phyloP scores from a whole-genome alignment of 192 early-diverging fungal genomes.

The Coemansia sp. region DNA sequence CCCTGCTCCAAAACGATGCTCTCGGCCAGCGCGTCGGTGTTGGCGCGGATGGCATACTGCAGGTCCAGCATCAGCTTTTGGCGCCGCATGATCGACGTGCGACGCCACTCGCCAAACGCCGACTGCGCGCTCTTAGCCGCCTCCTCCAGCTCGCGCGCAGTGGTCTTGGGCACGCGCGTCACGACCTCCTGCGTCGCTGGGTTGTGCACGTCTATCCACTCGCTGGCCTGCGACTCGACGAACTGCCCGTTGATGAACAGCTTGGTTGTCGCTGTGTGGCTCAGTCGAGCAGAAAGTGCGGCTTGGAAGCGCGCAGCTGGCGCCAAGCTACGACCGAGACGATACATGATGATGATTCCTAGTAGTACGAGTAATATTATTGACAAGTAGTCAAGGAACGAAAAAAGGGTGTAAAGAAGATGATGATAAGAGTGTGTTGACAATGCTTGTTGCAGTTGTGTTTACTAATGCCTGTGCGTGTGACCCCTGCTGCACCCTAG shows the following conservation, averaged over 20 bases:
- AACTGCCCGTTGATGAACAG: slow-evolving; percentile 92
- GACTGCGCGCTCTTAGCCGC: slow-evolving; percentile 69
- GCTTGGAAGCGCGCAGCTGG: background rate
- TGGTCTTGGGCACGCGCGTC: slow-evolving; percentile 85
- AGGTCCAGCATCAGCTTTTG: slow-evolving; percentile 92
- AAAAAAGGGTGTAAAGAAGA: background rate
- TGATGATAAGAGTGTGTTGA: background rate
- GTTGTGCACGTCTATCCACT: slow-evolving; percentile 88
- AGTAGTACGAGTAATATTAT: background rate
- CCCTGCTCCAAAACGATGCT: slow-evolving; percentile 90
- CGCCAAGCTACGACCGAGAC: background rate
- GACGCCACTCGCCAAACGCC: slow-evolving; percentile 86
- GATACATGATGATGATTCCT: background rate
- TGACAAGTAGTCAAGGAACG: too few species aligned
- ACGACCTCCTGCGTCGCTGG: slow-evolving; percentile 93
- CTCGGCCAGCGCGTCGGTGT: slow-evolving; percentile 76
- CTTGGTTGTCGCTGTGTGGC: slow-evolving; percentile 46
- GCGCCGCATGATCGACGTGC: slow-evolving; percentile 77
- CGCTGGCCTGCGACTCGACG: slow-evolving; percentile 77
- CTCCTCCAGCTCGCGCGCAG: slow-evolving; percentile 73
- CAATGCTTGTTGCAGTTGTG: background rate
- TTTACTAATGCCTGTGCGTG: background rate
- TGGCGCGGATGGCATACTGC: slow-evolving; percentile 76
- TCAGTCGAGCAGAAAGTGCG: background rate
- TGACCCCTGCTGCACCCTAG: background rate